Evolutionary conservation across 1,284 basidiomycete genomes (phyloP).

Genomic region (Volvariella volvacea): DNA sequence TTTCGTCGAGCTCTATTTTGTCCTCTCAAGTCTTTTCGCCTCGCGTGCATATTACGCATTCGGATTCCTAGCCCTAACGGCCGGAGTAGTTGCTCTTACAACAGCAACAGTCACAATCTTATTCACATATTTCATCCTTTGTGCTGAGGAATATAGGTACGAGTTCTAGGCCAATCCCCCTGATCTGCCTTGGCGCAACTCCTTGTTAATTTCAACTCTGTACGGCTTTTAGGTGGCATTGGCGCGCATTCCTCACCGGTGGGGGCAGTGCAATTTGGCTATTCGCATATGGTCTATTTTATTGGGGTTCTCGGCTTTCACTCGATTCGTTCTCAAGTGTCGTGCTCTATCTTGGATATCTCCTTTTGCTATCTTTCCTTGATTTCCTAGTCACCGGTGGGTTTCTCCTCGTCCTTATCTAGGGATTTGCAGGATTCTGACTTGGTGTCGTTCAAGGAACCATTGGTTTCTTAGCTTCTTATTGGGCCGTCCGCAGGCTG

Average conservation of each 20-base stretch:
- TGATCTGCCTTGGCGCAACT: no score
- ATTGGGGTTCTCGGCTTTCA: constrained; percentile 83
- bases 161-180: constrained; percentile 9
- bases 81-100: constrained; percentile 78
- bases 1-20: constrained; percentile 94
- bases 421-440: not conserved
- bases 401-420: constrained; percentile 13
- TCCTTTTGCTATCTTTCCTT: constrained; percentile 77
- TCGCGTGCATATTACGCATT: constrained; percentile 94
- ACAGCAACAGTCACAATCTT: constrained; percentile 88
- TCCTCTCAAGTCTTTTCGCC: constrained; percentile 90
- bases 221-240: constrained; percentile 80
- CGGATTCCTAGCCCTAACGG: constrained; percentile 90
- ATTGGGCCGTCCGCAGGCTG: constrained; percentile 78
- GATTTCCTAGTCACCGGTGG: constrained; percentile 86
- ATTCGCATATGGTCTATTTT: constrained; percentile 78
- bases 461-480: constrained; percentile 83
- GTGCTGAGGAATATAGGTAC: constrained; percentile 91
- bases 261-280: constrained; percentile 95
- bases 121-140: constrained; percentile 90
- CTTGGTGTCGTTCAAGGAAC: constrained; percentile 44
- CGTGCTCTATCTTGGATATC: constrained; percentile 87
- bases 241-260: constrained; percentile 92
- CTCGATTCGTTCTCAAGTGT: constrained; percentile 82
- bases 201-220: no score